phyloP scores from a whole-genome alignment of 1,139 yeast species.

The Taphrina communis region DNA sequence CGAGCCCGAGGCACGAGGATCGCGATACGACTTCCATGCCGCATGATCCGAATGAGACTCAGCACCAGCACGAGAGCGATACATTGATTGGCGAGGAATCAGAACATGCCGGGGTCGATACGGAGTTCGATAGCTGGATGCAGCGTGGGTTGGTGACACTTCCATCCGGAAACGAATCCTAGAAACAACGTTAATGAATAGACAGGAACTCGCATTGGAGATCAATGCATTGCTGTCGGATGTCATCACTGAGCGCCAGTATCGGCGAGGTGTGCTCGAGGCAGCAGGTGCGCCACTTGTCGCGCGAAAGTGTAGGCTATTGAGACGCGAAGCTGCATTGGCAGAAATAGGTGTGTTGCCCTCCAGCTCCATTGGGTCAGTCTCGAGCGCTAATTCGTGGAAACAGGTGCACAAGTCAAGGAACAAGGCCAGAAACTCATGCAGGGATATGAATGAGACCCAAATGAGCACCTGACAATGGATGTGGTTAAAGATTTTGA shows the following conservation, averaged over 20 bases:
- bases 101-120: not conserved
- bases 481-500: slow-evolving; percentile 13
- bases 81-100: not conserved
- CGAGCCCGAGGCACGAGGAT: not conserved
- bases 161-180: too few species aligned
- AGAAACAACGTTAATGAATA: not conserved
- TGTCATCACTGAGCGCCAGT: slow-evolving; percentile 3
- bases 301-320: not conserved
- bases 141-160: slow-evolving; percentile 5
- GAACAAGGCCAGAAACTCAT: slow-evolving; percentile 21
- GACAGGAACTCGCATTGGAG: slow-evolving; percentile 25
- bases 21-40: slow-evolving; percentile 2
- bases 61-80: slow-evolving; percentile 7
- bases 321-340: slow-evolving; percentile 5
- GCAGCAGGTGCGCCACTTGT: slow-evolving; percentile 7
- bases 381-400: too few species aligned
- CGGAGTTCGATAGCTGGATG: not conserved
- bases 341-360: not conserved
- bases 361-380: too few species aligned
- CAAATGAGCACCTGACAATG: not conserved
- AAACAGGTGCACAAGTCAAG: slow-evolving; percentile 12
- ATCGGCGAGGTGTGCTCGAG: slow-evolving; percentile 3
- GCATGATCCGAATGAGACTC: not conserved
- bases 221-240: not conserved
- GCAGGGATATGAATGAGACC: not conserved